These are phyloP conservation scores for Berkeleyomyces basicola DNA, from an alignment of 2,329 filamentous ascomycete genomes.

Conservation along the genomic window DNA sequence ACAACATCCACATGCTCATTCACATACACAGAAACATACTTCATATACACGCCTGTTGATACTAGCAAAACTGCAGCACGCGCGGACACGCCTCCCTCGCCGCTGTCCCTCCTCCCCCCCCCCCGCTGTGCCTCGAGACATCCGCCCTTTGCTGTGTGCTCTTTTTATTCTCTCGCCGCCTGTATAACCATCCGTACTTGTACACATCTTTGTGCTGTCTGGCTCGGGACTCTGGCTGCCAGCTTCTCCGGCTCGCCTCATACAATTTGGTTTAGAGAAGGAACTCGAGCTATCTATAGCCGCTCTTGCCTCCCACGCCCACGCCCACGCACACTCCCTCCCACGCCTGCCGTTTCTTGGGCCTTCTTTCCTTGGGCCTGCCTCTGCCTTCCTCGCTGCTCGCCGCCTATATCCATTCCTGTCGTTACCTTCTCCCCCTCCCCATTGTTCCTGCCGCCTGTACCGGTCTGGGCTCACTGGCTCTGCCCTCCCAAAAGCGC, in stretches of 20 bases:
- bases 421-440: neutral
- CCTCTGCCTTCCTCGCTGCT: conserved; percentile 2
- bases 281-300: neutral
- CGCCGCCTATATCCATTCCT: conserved; percentile 8
- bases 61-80: too few species aligned
- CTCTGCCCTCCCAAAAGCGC: too few species aligned
- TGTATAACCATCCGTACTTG: too few species aligned
- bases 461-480: too few species aligned
- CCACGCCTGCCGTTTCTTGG: neutral
- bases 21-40: too few species aligned
- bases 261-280: neutral
- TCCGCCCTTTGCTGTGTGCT: neutral
- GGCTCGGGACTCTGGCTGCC: neutral
- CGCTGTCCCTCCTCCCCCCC: too few species aligned
- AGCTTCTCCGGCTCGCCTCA: neutral
- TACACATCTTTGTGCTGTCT: neutral
- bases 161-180: neutral
- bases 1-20: neutral
- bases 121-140: neutral
- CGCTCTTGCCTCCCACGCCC: neutral
- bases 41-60: too few species aligned
- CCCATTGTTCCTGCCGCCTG: too few species aligned
- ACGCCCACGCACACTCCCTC: neutral
- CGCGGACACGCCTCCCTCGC: too few species aligned
- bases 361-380: conserved; percentile 13